Conservation (phyloP, 192 early-diverging fungal genomes). For the Phycomyces blakesleeanus region DNA sequence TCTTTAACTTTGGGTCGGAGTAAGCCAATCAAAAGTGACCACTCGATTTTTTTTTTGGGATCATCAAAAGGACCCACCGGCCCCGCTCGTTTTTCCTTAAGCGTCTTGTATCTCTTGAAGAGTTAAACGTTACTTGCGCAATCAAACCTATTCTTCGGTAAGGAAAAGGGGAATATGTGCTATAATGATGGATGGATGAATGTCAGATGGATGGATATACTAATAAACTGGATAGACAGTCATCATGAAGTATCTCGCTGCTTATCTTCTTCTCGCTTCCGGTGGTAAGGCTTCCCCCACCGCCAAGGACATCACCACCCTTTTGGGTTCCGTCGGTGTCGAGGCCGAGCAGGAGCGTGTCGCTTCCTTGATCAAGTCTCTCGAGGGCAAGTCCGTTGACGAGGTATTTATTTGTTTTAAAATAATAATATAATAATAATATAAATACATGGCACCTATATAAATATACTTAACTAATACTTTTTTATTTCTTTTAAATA, state of each 20-base stretch:
- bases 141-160: not conserved
- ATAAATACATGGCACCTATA: too few relatives aligned
- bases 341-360: slow-evolving; percentile 83
- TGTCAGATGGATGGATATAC: slow-evolving; percentile 16
- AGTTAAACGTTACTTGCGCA: slow-evolving; percentile 30
- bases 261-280: slow-evolving; percentile 94
- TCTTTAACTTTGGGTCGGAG: too few relatives aligned
- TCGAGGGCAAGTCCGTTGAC: slow-evolving; percentile 86
- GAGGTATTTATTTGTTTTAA: slow-evolving; percentile 50
- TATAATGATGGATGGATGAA: slow-evolving; percentile 5
- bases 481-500: too few relatives aligned
- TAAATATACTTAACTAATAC: too few relatives aligned
- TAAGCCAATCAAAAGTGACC: too few relatives aligned
- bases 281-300: slow-evolving; percentile 83
- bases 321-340: slow-evolving; percentile 89
- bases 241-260: slow-evolving; percentile 94
- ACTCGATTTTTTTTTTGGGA: too few relatives aligned
- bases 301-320: slow-evolving; percentile 73
- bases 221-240: not conserved
- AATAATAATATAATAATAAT: not conserved
- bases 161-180: not conserved
- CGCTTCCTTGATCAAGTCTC: slow-evolving; percentile 69
- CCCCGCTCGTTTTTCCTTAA: not conserved
- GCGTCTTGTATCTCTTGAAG: slow-evolving; percentile 26
- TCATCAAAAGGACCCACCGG: too few relatives aligned